phyloP scores from a whole-genome alignment of 139 green algal genomes.

The Limnomonas spitsbergensis region DNA sequence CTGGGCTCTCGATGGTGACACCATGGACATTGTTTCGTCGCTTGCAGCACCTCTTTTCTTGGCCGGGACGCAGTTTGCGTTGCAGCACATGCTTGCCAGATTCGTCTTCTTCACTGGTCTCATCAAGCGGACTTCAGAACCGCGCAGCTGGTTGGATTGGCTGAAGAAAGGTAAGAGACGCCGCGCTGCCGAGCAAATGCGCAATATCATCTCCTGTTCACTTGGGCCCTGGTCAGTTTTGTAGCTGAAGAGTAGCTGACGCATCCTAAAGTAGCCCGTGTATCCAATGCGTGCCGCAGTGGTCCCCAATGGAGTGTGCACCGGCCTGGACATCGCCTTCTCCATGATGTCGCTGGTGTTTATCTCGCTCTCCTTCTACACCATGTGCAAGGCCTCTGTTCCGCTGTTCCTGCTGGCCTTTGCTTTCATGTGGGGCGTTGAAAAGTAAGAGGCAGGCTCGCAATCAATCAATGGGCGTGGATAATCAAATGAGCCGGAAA shows the following conservation, averaged over 20 bases:
- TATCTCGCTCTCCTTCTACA: conserved; percentile 93
- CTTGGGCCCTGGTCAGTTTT: neutral
- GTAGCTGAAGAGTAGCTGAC: neutral
- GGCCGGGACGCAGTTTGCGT: conserved; percentile 9
- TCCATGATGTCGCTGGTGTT: conserved; percentile 86
- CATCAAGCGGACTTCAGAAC: neutral
- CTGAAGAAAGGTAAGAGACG: neutral
- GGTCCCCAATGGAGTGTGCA: conserved; percentile 84
- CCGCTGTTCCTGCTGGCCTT: conserved; percentile 92
- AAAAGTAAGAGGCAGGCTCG: conserved; percentile 44
- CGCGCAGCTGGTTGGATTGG: neutral
- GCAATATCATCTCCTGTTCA: neutral
- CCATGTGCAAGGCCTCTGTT: conserved; percentile 90
- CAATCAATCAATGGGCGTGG: too few species aligned
- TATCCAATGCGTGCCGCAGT: conserved; percentile 44
- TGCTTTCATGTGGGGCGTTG: conserved; percentile 85
- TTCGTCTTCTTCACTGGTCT: neutral
- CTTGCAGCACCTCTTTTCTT: conserved; percentile 8
- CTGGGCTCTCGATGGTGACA: neutral
- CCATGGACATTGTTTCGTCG: neutral
- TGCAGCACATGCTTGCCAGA: conserved; percentile 14
- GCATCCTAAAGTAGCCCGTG: neutral
- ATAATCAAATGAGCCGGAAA: too few species aligned
- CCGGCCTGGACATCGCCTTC: conserved; percentile 90
- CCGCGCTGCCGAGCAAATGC: too few species aligned